Conservation (phyloP, 2,329 filamentous ascomycete species). For the Bertia moriformis region DNA sequence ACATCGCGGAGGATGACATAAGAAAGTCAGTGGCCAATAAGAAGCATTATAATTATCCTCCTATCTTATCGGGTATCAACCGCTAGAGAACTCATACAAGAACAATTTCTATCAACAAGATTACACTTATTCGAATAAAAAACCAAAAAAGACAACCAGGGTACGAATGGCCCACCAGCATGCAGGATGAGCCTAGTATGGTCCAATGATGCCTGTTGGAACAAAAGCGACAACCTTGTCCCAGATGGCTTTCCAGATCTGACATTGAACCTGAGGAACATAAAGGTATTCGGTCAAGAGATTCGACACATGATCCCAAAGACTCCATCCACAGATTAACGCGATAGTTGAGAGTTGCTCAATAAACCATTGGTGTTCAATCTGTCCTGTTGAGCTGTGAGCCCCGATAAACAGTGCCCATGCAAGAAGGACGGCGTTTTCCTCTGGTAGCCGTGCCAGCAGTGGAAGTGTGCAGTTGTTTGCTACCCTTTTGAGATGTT, state of each 20-base stretch:
- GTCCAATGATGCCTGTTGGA: too few species aligned
- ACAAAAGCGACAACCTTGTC: constrained; percentile 12
- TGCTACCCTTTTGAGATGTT: constrained; percentile 11
- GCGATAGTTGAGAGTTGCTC: constrained; percentile 4
- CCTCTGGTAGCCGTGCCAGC: constrained; percentile 4
- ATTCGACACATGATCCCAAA: neutral
- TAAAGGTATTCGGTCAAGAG: neutral
- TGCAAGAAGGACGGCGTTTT: constrained; percentile 10
- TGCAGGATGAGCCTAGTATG: too few species aligned
- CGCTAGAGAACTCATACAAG: too few species aligned
- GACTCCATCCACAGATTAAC: neutral
- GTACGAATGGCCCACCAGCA: too few species aligned
- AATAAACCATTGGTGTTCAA: constrained; percentile 14
- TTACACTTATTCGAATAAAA: too few species aligned
- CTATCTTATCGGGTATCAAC: too few species aligned
- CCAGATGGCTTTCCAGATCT: constrained; percentile 14
- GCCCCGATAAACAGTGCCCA: constrained; percentile 17
- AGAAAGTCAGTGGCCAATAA: too few species aligned
- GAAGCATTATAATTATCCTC: too few species aligned
- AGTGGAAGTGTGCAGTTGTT: constrained; percentile 6
- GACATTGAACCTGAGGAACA: constrained; percentile 6
- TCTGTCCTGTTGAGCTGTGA: constrained; percentile 13
- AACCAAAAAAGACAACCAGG: too few species aligned
- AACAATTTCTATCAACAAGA: too few species aligned
- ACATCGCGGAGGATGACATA: neutral